Evolutionary conservation across 2,329 filamentous ascomycete genomes (phyloP).

Genomic region (Microcyclospora pomicola): DNA sequence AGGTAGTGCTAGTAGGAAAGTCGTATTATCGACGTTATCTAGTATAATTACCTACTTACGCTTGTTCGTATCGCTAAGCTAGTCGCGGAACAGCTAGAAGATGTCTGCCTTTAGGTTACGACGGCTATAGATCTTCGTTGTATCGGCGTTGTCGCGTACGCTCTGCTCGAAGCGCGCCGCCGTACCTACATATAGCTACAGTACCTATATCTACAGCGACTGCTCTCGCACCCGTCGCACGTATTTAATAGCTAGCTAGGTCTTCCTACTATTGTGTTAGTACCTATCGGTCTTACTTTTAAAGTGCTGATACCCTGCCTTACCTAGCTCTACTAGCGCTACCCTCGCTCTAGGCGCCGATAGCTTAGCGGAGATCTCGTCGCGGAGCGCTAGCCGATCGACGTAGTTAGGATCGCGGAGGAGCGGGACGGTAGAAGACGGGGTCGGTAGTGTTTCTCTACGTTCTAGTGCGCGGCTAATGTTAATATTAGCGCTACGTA

Average conservation of each 20-base stretch:
- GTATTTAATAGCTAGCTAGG: slow-evolving; percentile 16
- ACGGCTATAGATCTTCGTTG: slow-evolving; percentile 4
- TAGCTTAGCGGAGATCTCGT: neutral
- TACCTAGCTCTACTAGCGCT: slow-evolving; percentile 1
- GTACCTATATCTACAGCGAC: slow-evolving; percentile 8
- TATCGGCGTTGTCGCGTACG: slow-evolving; percentile 7
- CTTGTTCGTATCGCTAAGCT: slow-evolving; percentile 9
- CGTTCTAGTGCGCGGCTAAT: neutral
- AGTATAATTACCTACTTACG: slow-evolving; percentile 13
- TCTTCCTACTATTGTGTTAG: slow-evolving; percentile 10
- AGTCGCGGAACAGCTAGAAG: slow-evolving; percentile 9
- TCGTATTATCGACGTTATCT: slow-evolving; percentile 13
- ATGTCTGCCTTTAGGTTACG: slow-evolving; percentile 8
- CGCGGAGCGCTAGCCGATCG: neutral
- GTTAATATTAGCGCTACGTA: too few species aligned
- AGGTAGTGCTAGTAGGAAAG: slow-evolving; percentile 4
- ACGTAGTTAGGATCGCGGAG: slow-evolving; percentile 1
- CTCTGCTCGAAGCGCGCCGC: slow-evolving; percentile 11
- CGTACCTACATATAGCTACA: slow-evolving; percentile 15
- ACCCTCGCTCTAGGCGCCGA: neutral
- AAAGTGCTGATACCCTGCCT: neutral
- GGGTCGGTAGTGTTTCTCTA: slow-evolving; percentile 1
- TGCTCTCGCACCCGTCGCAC: slow-evolving; percentile 3
- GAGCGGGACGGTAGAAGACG: neutral
- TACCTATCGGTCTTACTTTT: neutral